Evolutionary conservation across 208 protist species (phyloP), one percentile per base, ranked within the genome.

Genomic region (Crithidia mellificae): DNA sequence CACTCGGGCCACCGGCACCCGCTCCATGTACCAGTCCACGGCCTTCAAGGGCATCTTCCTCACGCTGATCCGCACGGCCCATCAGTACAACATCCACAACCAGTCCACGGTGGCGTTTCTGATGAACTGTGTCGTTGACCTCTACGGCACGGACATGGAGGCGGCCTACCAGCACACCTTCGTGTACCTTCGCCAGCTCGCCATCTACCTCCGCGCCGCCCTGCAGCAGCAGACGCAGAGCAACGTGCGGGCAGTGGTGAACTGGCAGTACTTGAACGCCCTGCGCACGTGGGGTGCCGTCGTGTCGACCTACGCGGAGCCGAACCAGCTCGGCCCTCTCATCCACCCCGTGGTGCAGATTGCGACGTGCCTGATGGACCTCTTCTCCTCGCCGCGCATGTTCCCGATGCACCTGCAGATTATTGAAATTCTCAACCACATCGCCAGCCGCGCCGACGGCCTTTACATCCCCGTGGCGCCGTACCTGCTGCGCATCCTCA

Each of bases 121-220:
- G 58, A 93, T 88, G 54, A 97, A 98, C 73, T 97, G 95, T 68
- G 84, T 97, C 20, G 88, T 98, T 17, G 97, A 99, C 66, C 76
- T 99, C 11, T 99, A 94, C 85, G 92, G 91, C 34, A 86, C 97
- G 15, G 96, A 99, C 69, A 85, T 93, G 50, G 80, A 92, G 72
- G 85, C 85, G 4, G 89, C 93, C 20, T 98, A 98, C 73, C 96
- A 97, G 72, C 93, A 97, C 76, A 92, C 93, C 11, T 99, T 99
- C 80, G 89, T 98, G n/a, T 99, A 98, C 77, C 90, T 99, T 55
- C 94, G 98, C 63, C 98, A 99, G 78, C 85, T 99, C 22, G 98
- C 95, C 47, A 93, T 99, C 70, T 98, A 98, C 76, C 78, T 99
- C 19, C 88, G 97, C 54, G 94, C 94, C 12, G 96, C 96, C 30